Evolutionary conservation across 2,329 filamentous ascomycete species (phyloP).

Genomic region (Sporothrix dimorphospora): DNA sequence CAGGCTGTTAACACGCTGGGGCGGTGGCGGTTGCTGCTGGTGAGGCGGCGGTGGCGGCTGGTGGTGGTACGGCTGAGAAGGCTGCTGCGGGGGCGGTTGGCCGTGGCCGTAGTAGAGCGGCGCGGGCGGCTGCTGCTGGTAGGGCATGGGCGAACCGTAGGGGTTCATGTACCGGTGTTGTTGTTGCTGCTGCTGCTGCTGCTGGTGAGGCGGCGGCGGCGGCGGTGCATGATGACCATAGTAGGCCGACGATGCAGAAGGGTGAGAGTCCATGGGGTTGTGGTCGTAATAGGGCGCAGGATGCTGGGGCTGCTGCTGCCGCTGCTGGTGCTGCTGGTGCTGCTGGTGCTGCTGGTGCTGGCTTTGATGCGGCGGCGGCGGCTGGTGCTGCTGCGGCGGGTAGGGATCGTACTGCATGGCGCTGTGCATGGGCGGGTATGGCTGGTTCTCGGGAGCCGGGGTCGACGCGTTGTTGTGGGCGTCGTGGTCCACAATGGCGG

Average conservation of each 20-base stretch:
- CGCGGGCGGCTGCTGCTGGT: conserved; percentile 11
- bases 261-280: neutral
- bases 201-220: neutral
- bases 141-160: neutral
- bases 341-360: neutral
- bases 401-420: conserved; percentile 24
- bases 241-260: conserved; percentile 6
- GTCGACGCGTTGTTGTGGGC: neutral
- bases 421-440: conserved; percentile 10
- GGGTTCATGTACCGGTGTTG: neutral
- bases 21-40: neutral
- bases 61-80: neutral
- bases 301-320: neutral
- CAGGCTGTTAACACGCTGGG: conserved; percentile 15
- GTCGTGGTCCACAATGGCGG: neutral
- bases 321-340: neutral
- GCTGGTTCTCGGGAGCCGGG: neutral
- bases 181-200: neutral
- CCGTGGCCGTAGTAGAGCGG: conserved; percentile 10
- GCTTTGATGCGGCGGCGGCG: neutral
- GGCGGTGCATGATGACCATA: conserved; percentile 10
- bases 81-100: too few relatives aligned
- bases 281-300: neutral
- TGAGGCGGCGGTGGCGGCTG: neutral
- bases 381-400: neutral